A percentile compares a stretch with the other conserved stretches of the same genome.
Conservation (phyloP, 106 monocot species). For the Dendrobium officinale region DNA sequence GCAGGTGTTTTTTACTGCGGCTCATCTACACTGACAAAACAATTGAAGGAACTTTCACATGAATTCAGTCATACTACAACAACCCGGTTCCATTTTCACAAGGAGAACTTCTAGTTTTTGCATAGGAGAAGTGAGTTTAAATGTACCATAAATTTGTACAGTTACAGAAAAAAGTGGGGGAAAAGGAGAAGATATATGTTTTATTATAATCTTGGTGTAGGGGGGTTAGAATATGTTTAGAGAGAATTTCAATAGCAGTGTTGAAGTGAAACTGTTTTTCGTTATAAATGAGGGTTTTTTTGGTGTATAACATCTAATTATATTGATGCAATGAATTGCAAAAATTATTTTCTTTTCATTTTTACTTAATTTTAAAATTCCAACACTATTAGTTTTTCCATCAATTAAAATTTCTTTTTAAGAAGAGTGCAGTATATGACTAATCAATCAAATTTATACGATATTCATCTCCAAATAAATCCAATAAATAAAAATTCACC, state of each 20-base stretch:
- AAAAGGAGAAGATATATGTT: background rate
- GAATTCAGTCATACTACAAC: slow-evolving; percentile 87
- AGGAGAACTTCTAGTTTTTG: slow-evolving; percentile 77
- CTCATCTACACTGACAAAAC: slow-evolving; percentile 70
- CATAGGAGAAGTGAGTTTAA: background rate
- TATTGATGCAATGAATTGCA: background rate
- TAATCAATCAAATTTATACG: no score
- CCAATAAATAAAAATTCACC: no score
- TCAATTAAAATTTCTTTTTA: no score
- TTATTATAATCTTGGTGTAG: slow-evolving; percentile 3
- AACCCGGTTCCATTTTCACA: slow-evolving; percentile 93
- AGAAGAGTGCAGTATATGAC: no score
- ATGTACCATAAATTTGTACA: slow-evolving; percentile 17
- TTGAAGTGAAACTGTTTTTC: background rate
- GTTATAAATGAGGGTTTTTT: background rate
- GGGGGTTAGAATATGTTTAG: background rate
- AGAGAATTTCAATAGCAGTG: background rate
- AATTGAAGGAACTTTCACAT: slow-evolving; percentile 58
- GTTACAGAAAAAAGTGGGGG: slow-evolving; percentile 1
- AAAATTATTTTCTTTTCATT: no score
- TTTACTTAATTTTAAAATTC: background rate
- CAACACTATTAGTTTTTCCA: background rate
- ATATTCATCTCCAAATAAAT: no score
- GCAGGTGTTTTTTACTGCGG: slow-evolving; percentile 96
- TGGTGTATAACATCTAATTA: background rate